Conservation (phyloP, 306 rosid species). For the Castanea sativa region DNA sequence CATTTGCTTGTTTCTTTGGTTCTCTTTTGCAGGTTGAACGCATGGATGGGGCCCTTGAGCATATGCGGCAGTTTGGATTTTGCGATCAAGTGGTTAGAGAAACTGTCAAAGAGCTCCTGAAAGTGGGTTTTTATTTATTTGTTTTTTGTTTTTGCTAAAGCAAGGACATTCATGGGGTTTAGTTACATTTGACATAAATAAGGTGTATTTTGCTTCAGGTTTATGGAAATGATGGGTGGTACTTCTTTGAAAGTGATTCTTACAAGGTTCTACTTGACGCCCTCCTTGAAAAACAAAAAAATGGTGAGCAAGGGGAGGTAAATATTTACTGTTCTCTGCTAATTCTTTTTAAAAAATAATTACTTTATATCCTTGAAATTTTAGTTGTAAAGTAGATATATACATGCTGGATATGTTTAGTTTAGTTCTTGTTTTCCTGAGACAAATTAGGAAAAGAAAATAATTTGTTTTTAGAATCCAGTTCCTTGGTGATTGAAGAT, state of each 20-base stretch:
- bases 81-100: conserved; percentile 17
- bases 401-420: no score
- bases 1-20: neutral
- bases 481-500: no score
- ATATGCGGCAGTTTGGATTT: conserved; percentile 48
- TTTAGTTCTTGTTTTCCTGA: no score
- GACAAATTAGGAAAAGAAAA: no score
- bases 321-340: neutral
- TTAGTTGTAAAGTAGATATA: no score
- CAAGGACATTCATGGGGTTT: neutral
- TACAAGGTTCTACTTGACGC: conserved; percentile 43
- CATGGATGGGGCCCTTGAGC: conserved; percentile 60
- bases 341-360: neutral
- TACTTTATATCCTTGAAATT: no score
- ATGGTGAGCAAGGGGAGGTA: conserved; percentile 16
- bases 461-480: no score
- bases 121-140: conserved; percentile 24
- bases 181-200: neutral
- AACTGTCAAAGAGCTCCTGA: conserved; percentile 35
- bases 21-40: conserved; percentile 22
- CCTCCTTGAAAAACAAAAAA: conserved; percentile 31
- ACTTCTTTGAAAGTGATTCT: conserved; percentile 45
- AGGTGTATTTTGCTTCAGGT: conserved; percentile 31
- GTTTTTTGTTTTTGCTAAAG: neutral
- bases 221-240: conserved; percentile 53